These are phyloP conservation scores for Penicillium carneum DNA, from an alignment of 2,329 filamentous ascomycete genomes.

Conservation along the genomic window DNA sequence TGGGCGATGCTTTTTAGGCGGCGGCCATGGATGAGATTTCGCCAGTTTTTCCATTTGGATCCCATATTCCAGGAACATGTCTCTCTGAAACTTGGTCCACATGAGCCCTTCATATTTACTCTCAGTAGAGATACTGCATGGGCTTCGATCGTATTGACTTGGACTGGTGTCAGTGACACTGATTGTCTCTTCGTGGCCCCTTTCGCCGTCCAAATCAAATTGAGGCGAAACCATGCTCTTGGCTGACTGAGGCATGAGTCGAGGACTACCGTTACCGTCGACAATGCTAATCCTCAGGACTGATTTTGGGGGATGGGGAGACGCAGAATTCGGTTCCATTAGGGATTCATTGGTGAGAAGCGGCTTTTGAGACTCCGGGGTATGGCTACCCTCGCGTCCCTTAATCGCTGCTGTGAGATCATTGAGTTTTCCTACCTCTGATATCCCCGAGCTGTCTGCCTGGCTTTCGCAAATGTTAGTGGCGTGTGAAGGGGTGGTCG, in stretches of 20 bases:
- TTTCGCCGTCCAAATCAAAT: conserved; percentile 5
- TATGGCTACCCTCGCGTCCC: conserved; percentile 8
- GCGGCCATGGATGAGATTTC: background rate
- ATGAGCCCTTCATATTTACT: conserved; percentile 11
- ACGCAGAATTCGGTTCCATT: background rate
- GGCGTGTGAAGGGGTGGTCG: background rate
- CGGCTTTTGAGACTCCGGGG: conserved; percentile 32
- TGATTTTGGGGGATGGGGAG: conserved; percentile 1
- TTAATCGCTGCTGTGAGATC: background rate
- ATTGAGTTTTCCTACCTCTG: background rate
- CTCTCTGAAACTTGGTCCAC: conserved; percentile 32
- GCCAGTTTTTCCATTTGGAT: conserved; percentile 22
- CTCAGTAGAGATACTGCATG: conserved; percentile 4
- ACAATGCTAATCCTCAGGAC: conserved; percentile 38
- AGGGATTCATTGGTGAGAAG: conserved; percentile 20
- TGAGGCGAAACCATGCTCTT: background rate
- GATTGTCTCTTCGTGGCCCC: background rate
- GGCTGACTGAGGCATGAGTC: conserved; percentile 25
- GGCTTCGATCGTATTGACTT: conserved; percentile 21
- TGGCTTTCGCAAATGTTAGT: conserved; percentile 7
- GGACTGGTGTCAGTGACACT: conserved; percentile 16
- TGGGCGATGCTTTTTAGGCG: background rate
- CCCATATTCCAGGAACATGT: conserved; percentile 35
- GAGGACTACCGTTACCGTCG: conserved; percentile 50
- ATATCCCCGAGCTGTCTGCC: conserved; percentile 9